A percentile compares a stretch with the other conserved stretches of the same genome.
Conservation (phyloP, 441 rosid genomes). For the Pelargonium myrrhifolium region DNA sequence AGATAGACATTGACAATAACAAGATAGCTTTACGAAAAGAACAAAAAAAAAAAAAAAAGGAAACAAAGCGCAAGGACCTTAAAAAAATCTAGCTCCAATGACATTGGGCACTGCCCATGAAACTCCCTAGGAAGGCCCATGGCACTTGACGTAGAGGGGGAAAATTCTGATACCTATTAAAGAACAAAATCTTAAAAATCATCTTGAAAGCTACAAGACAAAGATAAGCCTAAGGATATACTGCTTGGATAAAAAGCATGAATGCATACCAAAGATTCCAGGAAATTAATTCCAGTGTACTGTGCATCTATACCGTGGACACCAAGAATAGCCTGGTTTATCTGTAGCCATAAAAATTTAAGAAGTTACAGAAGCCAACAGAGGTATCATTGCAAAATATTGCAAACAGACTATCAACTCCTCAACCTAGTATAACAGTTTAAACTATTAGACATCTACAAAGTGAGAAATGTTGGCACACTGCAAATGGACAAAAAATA, state of each 20-base stretch:
- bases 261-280: constrained; percentile 74
- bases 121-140: constrained; percentile 97
- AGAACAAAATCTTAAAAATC: constrained; percentile 21
- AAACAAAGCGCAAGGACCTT: constrained; percentile 51
- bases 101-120: constrained; percentile 80
- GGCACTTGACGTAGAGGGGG: constrained; percentile 90
- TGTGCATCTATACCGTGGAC: constrained; percentile 70
- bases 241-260: background rate
- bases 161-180: constrained; percentile 87
- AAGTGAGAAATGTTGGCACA: background rate
- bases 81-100: constrained; percentile 69
- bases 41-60: background rate
- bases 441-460: background rate
- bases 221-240: constrained; percentile 7
- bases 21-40: too few relatives aligned
- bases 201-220: constrained; percentile 16
- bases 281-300: constrained; percentile 70
- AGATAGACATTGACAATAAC: background rate
- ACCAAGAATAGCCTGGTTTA: constrained; percentile 77
- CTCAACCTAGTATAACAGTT: background rate
- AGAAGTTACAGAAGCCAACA: constrained; percentile 19
- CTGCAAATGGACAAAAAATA: background rate
- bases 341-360: constrained; percentile 40
- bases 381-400: constrained; percentile 2
- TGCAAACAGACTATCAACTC: background rate